A percentile compares a stretch with the other conserved stretches of the same genome.
These are phyloP conservation scores for Hemileccinum rubropunctum DNA, from an alignment of 768 basidiomycete genomes.

Conservation along the genomic window DNA sequence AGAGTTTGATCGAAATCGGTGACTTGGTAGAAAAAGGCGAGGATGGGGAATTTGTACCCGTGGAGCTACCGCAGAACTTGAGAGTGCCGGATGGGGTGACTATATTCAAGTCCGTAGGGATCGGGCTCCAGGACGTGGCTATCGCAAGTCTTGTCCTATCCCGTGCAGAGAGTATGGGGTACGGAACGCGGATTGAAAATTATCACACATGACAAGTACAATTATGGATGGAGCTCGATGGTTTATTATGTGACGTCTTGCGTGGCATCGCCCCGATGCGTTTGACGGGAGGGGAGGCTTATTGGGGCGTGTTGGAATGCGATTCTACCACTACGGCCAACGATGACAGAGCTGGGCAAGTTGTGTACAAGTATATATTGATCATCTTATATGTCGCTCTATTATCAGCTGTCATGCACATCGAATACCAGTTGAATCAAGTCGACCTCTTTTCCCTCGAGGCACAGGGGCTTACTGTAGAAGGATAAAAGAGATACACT, in stretches of 20 bases:
- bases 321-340: conserved; percentile 37
- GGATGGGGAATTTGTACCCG: conserved; percentile 7
- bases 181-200: conserved; percentile 48
- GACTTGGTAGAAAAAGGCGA: conserved; percentile 41
- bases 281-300: no score
- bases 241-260: no score
- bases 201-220: conserved; percentile 38
- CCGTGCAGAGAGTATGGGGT: conserved; percentile 50
- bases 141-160: conserved; percentile 69
- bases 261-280: no score
- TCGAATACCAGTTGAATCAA: no score
- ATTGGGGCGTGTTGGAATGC: conserved; percentile 50
- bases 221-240: not conserved
- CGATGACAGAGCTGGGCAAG: conserved; percentile 38
- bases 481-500: no score
- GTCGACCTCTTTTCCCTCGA: no score
- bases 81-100: conserved; percentile 49
- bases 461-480: no score
- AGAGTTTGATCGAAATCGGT: conserved; percentile 80
- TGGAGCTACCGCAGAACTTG: conserved; percentile 12
- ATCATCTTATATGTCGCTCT: not conserved
- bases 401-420: no score
- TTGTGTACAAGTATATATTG: not conserved
- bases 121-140: conserved; percentile 85
- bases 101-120: conserved; percentile 86